Evolutionary conservation across 1,284 basidiomycete genomes (phyloP), one percentile per base, ranked within the genome.

Genomic region (Erythrobasidium hasegawianum): DNA sequence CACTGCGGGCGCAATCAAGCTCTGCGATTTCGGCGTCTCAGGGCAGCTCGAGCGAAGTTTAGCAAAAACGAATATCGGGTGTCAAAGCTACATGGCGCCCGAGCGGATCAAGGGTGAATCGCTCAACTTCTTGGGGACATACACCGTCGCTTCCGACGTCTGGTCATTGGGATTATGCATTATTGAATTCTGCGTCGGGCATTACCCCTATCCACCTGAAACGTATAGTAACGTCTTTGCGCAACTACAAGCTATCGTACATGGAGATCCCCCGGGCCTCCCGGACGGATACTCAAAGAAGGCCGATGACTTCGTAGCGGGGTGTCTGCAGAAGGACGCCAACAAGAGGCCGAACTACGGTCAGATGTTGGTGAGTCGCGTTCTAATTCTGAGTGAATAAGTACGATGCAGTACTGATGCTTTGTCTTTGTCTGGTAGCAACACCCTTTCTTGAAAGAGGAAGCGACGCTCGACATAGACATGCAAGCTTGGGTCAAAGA

Each of bases 81-180:
- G 96, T 77, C 96, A 98, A 78, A 89, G 86, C 70, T 98, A 98
- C 79, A 98, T 98, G 94, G 95, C 95, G 86, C 95, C 94, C 40
- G 94, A 97, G 77, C 86, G 95, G 33, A 97, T 98, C 77, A 88
- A 92, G 76, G 92, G 92, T 69, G 93, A 96, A 78, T 90, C 89
- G 2, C 87, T 87, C 74, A 89, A 88, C 76, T 86, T 89, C 69
- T 79, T 88, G 27, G 86, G 87, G 27, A 94, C 92, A 1, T 98
- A 98, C 78, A 95, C 92, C 10, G 93, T 97, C 53, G 90, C 93
- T 1, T 96, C 93, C 2, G 95, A 98, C 75, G 90, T 98, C 4
- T 98, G 95, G 95, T 96, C 93, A 10, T 85, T 98, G 18, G 95
- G 95, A 2, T 81, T 98, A 39, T 88, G 89, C 2, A 88, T 97